A percentile compares a stretch with the other conserved stretches of the same genome.
phyloP scores from a whole-genome alignment of 2,329 filamentous ascomycete species.

The Mycogone perniciosa region DNA sequence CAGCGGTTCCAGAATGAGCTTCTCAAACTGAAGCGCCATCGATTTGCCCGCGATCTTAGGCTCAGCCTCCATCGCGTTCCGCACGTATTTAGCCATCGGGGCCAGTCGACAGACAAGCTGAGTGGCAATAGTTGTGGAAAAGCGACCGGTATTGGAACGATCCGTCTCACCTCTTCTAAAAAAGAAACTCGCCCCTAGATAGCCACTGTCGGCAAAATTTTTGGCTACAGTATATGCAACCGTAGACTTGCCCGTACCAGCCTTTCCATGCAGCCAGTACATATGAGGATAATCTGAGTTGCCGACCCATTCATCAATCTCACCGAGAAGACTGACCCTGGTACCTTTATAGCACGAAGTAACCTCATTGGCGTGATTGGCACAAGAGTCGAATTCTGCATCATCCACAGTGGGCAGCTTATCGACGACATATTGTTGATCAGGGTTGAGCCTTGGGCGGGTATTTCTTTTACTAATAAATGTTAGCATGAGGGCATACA shows the following conservation, averaged over 20 bases:
- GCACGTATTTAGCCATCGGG: slow-evolving; percentile 12
- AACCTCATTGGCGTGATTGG: not conserved
- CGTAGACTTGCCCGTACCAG: slow-evolving; percentile 19
- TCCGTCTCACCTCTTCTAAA: slow-evolving; percentile 34
- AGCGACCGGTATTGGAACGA: slow-evolving; percentile 26
- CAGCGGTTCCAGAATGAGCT: slow-evolving; percentile 8
- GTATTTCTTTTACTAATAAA: not conserved
- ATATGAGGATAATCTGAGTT: not conserved
- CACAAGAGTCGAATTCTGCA: not conserved
- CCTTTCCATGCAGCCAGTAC: slow-evolving; percentile 14
- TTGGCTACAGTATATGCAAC: slow-evolving; percentile 13
- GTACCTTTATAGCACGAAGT: not conserved
- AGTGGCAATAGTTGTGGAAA: slow-evolving; percentile 34
- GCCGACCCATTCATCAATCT: slow-evolving; percentile 6
- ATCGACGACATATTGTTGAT: not conserved
- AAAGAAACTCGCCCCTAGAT: slow-evolving; percentile 34
- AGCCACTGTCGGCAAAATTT: rapidly evolving
- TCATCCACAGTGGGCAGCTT: not conserved
- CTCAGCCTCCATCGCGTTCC: not conserved
- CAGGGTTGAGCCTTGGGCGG: not conserved
- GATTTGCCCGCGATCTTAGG: not conserved
- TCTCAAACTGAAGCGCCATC: slow-evolving; percentile 12
- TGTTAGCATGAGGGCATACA: not conserved
- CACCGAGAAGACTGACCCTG: not conserved
- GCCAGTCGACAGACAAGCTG: slow-evolving; percentile 26